These are phyloP conservation scores for Gymnopus androsaceus DNA, from an alignment of 1,284 basidiomycete species.

Conservation along the genomic window DNA sequence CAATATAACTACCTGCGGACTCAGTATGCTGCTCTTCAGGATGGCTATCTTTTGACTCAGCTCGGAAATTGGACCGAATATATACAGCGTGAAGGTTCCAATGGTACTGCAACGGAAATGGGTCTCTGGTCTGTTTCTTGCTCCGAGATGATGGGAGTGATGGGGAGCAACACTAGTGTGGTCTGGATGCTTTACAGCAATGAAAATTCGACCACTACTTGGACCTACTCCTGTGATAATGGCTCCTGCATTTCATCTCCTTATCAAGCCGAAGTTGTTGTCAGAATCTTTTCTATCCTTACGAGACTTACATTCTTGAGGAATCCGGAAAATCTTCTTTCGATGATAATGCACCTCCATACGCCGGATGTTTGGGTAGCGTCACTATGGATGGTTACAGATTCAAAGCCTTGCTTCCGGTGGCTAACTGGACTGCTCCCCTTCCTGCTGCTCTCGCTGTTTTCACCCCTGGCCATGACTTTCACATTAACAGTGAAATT, in stretches of 20 bases:
- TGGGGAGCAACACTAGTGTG: constrained; percentile 60
- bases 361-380: constrained; percentile 69
- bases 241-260: constrained; percentile 77
- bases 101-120: constrained; percentile 76
- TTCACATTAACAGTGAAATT: constrained; percentile 56
- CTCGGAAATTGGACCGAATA: constrained; percentile 81
- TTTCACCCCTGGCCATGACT: constrained; percentile 85
- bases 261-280: constrained; percentile 55
- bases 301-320: constrained; percentile 71
- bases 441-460: constrained; percentile 74
- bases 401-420: constrained; percentile 81
- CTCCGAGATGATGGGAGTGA: constrained; percentile 54
- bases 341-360: constrained; percentile 59
- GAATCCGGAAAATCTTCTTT: constrained; percentile 65
- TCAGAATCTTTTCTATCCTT: constrained; percentile 85
- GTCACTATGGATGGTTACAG: constrained; percentile 74
- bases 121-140: constrained; percentile 84
- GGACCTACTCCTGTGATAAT: constrained; percentile 59
- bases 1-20: constrained; percentile 74
- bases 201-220: constrained; percentile 73
- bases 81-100: constrained; percentile 82
- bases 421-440: constrained; percentile 62
- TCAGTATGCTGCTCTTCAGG: constrained; percentile 74
- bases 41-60: constrained; percentile 80
- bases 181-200: constrained; percentile 86